Conservation (phyloP, 2,329 filamentous ascomycete genomes). For the Fusarium tricinctum region DNA sequence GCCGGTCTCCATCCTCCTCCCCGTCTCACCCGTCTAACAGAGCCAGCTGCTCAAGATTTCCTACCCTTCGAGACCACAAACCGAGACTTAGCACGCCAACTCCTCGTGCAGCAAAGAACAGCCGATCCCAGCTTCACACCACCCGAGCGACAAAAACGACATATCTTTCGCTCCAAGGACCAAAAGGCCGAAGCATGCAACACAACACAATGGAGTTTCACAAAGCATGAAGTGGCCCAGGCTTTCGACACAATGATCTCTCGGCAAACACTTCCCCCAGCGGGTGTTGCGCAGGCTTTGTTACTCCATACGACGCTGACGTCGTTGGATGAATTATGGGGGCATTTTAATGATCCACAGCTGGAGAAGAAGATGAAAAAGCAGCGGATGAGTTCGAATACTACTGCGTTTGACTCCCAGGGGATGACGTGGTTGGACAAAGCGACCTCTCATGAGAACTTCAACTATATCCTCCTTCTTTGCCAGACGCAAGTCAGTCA, state of each 20-base stretch:
- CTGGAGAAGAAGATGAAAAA: constrained; percentile 37
- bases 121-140: neutral
- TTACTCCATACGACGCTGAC: neutral
- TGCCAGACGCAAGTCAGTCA: constrained; percentile 20
- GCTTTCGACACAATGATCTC: constrained; percentile 17
- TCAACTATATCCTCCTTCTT: constrained; percentile 26
- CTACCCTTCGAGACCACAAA: constrained; percentile 1
- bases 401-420: neutral
- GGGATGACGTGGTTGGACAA: constrained; percentile 22
- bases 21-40: constrained; percentile 2
- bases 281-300: constrained; percentile 28
- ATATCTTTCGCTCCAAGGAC: constrained; percentile 16
- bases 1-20: constrained; percentile 19
- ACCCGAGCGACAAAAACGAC: constrained; percentile 14
- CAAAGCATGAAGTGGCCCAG: constrained; percentile 27
- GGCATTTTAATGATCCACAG: constrained; percentile 10
- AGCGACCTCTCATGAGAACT: neutral
- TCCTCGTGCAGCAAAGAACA: constrained; percentile 18
- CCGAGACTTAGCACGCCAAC: constrained; percentile 2
- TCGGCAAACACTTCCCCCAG: neutral
- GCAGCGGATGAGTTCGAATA: neutral
- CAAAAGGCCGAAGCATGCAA: constrained; percentile 12
- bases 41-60: constrained; percentile 25
- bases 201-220: constrained; percentile 22
- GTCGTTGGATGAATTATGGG: constrained; percentile 28